Base-by-base conservation (phyloP, 331 rosid species). In the Cucumis variabilis region DNA sequence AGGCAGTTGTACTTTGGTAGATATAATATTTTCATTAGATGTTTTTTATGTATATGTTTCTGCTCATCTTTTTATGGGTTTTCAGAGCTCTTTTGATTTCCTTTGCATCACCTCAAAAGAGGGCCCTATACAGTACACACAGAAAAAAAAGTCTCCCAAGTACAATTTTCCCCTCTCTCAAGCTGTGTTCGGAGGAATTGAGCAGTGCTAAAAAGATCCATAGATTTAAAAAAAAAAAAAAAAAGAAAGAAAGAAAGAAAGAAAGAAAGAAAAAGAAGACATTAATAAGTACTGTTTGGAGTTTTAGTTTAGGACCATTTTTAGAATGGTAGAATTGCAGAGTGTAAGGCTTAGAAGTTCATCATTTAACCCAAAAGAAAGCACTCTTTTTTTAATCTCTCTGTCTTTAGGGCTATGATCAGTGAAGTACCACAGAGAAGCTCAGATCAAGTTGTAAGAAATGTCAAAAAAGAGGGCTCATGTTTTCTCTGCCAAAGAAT, bases 1-100 rank as follows among this genome's bases (percentile, higher is more conserved):
- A 82, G 86, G 70, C 58, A 82, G 17, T 37, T 82, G 86, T 82
- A 82, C 86, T 62, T 82, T 82, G 86, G 86, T 82, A 82, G 73
- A 78, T 44, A 74, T 58, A 27, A 53, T 53, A 16, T 58, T 80
- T 27, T 82, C 85, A 58, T 60, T 60, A 82, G 50, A 81, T 81
- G 3, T 44, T 3, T 3, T 33, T 6, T 44, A 62, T 74, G 11
- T 41, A 4, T 41, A 9, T 24, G 17, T 37, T 21, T 81, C 20
- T 58, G 53, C 30, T 81, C 44, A 24, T 79, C 48, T 79, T 73
- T 73, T 80, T 80, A 41, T 17, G 84, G 46, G 6, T 55, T 55
- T 28, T 69, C 67, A 79, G 55, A 17, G 16, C 60, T 3, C 25
- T 79, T 27, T 33, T 25, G 16, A 79, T 79, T 81, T 82, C 2